Base-by-base conservation (phyloP, 2,329 filamentous ascomycete species). In the Penicillium sp. region DNA sequence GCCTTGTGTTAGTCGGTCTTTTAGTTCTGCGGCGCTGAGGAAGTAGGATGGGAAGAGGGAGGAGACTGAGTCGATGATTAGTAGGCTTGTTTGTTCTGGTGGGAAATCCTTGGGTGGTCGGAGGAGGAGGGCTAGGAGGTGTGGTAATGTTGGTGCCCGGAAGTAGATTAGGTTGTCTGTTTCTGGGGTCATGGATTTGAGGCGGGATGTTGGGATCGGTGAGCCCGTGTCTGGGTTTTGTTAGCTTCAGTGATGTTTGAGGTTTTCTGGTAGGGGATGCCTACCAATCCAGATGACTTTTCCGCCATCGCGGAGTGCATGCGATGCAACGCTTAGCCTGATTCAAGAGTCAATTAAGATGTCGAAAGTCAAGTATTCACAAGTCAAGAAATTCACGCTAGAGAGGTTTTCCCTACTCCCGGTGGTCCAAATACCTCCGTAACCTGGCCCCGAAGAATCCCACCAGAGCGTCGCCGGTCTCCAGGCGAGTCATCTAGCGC, bases 341-440 rank as follows among this genome's bases (percentile, higher is more conserved):
- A 3, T 42, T 5, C 10, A 8, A 8, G 22, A 9, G 37, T 60
- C 19, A 51, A 35, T 44, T 12, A 19, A n/a, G 6, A 30, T 49
- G 3, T 6, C 4, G 1, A 42, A 7, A 17, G 9, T 4, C 15
- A 8, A 24, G 15, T 13, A 24, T 53, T 22, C 13, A 17, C 13
- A 10, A 1, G 2, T 1, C 1, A 19, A 8, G 0, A 12, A 51
- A 79, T 86, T 79, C 82, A 94, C 91, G 89, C 91, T 69, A 97
- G 81, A 13, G 89, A 84, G 4, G 92, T 96, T 82, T 96, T 97
- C 33, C 93, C 94, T 28, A 86, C 86, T 1, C 93, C 93, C 9
- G 92, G 90, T 12, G 93, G 92, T 0, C 94, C 94, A 85, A 91
- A 96, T 54, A 97, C 80, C 77, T 98, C 94, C 3, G 91, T 91